A percentile compares a stretch with the other conserved stretches of the same genome.
phyloP scores from a whole-genome alignment of 208 protist genomes.

The Trypanosoma theileri region DNA sequence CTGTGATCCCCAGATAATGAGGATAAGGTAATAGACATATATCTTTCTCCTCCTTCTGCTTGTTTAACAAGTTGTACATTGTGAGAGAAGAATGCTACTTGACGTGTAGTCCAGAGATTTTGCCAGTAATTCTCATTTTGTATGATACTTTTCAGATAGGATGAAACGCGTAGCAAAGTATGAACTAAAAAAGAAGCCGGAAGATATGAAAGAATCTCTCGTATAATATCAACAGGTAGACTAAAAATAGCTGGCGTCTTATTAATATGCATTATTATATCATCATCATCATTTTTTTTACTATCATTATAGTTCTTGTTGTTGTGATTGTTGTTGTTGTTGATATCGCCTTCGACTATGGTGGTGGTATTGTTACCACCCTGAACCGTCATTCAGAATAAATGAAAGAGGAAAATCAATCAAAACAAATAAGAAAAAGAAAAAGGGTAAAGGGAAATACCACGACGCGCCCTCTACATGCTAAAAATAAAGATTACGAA shows the following conservation, averaged over 20 bases:
- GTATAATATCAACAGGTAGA: slow-evolving; percentile 19
- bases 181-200: slow-evolving; percentile 8
- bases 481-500: too few species aligned
- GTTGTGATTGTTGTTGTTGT: not conserved
- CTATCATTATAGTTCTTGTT: not conserved
- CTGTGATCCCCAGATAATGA: not conserved
- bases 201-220: slow-evolving; percentile 25
- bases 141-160: slow-evolving; percentile 4
- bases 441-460: not conserved
- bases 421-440: not conserved
- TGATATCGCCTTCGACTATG: not conserved
- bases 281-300: not conserved
- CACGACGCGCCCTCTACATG: too few species aligned
- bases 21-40: too few species aligned
- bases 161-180: slow-evolving; percentile 1
- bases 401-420: not conserved
- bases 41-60: not conserved
- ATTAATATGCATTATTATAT: not conserved
- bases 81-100: slow-evolving; percentile 1
- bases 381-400: not conserved
- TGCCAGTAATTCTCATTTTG: slow-evolving; percentile 22
- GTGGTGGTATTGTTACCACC: too few species aligned
- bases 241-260: not conserved
- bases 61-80: slow-evolving; percentile 7
- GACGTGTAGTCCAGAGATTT: slow-evolving; percentile 10